phyloP scores from a whole-genome alignment of 805 yeast species.

The Starmerella sp. region DNA sequence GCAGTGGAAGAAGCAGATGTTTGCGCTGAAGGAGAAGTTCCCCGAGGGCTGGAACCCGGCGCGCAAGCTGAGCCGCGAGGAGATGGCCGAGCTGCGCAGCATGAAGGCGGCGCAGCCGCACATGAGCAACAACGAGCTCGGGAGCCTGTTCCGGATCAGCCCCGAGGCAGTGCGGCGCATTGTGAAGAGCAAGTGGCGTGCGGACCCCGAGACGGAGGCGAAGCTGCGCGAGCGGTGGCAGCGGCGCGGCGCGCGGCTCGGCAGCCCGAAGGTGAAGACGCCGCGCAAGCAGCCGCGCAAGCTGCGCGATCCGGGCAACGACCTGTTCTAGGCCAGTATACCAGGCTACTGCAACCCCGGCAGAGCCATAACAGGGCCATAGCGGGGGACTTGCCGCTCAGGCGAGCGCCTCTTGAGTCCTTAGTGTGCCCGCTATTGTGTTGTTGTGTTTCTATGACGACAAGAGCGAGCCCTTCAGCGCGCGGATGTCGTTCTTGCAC shows the following conservation, averaged over 20 bases:
- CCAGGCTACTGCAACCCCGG: too few relatives aligned
- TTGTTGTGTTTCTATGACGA: neutral
- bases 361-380: too few relatives aligned
- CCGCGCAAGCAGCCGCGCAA: neutral
- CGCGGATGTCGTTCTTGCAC: slow-evolving; percentile 14
- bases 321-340: slow-evolving; percentile 1
- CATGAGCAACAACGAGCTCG: slow-evolving; percentile 47
- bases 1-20: slow-evolving; percentile 61
- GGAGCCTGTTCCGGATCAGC: slow-evolving; percentile 54
- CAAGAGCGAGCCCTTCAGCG: slow-evolving; percentile 13
- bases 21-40: slow-evolving; percentile 51
- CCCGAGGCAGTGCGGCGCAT: slow-evolving; percentile 79
- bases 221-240: slow-evolving; percentile 43
- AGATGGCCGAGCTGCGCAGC: slow-evolving; percentile 52
- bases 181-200: slow-evolving; percentile 64
- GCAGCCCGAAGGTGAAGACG: neutral
- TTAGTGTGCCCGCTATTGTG: too few relatives aligned
- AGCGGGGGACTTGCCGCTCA: too few relatives aligned
- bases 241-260: slow-evolving; percentile 35
- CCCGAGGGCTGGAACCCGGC: slow-evolving; percentile 56
- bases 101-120: slow-evolving; percentile 48
- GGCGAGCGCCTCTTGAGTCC: too few relatives aligned
- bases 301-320: slow-evolving; percentile 10
- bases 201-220: slow-evolving; percentile 43
- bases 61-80: slow-evolving; percentile 53